Conservation (phyloP, 2,329 filamentous ascomycete genomes). For the Epichloe scottii region DNA sequence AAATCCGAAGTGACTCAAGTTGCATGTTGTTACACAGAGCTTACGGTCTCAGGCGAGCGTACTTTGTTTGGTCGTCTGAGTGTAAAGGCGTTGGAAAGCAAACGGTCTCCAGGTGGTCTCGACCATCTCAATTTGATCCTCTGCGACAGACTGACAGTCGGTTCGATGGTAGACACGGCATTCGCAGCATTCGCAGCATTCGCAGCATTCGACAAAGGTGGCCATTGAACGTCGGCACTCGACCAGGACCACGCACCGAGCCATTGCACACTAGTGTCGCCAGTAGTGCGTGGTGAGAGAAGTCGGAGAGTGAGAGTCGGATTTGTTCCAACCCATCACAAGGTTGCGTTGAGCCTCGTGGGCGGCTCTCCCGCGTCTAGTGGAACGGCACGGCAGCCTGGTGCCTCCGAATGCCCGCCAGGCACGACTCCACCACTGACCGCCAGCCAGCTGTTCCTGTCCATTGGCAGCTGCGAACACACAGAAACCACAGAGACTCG, state of each 20-base stretch:
- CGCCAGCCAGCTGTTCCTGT: neutral
- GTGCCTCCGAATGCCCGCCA: neutral
- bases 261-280: neutral
- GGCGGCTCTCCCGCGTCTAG: slow-evolving; percentile 5
- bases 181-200: too few relatives aligned
- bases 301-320: neutral
- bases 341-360: slow-evolving; percentile 6
- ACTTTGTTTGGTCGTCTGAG: too few relatives aligned
- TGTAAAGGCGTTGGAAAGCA: too few relatives aligned
- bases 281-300: neutral
- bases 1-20: too few relatives aligned
- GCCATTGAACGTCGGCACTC: neutral
- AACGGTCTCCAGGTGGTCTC: too few relatives aligned
- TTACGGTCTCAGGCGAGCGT: too few relatives aligned
- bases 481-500: too few relatives aligned
- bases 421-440: neutral
- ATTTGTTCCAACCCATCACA: slow-evolving; percentile 1
- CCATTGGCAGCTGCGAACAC: too few relatives aligned
- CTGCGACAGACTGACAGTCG: too few relatives aligned
- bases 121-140: too few relatives aligned
- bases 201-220: neutral
- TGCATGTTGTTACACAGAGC: too few relatives aligned
- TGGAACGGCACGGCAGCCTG: neutral
- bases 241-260: neutral
- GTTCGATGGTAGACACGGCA: neutral